Evolutionary conservation across 257 asterid genomes (phyloP).

Genomic region (Pogostemon cablin): DNA sequence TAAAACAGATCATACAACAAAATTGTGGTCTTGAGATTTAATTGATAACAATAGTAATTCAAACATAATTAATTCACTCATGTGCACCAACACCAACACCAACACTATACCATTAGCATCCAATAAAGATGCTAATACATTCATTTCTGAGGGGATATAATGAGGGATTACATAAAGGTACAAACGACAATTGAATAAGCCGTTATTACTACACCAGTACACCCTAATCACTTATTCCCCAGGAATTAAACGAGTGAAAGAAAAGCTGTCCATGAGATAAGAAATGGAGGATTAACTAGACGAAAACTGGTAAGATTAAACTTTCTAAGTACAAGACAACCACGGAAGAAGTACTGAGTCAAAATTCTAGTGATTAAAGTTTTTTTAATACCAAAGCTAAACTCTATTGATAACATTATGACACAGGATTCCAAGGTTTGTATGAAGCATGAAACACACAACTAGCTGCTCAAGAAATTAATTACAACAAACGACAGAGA

Average conservation of each 20-base stretch:
- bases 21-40: not conserved
- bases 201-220: not conserved
- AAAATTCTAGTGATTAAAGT: not conserved
- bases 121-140: too few species aligned
- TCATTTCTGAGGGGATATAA: too few species aligned
- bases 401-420: not conserved
- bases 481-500: not conserved
- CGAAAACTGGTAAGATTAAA: not conserved
- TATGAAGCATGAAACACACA: not conserved
- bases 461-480: slow-evolving; percentile 10
- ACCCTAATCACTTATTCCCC: not conserved
- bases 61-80: not conserved
- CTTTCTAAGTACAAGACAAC: not conserved
- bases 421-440: not conserved
- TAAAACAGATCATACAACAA: slow-evolving; percentile 1
- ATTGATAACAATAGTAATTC: not conserved
- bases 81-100: slow-evolving; percentile 12
- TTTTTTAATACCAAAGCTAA: too few species aligned
- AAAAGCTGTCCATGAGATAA: not conserved
- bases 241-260: not conserved
- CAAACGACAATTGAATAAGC: not conserved
- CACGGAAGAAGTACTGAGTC: not conserved
- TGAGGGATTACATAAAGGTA: not conserved
- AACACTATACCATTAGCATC: not conserved
- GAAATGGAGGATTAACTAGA: slow-evolving; percentile 11